A percentile compares a stretch with the other conserved stretches of the same genome.
phyloP scores from a whole-genome alignment of 2,329 filamentous ascomycete species.

The Cercospora zeae-maydis region DNA sequence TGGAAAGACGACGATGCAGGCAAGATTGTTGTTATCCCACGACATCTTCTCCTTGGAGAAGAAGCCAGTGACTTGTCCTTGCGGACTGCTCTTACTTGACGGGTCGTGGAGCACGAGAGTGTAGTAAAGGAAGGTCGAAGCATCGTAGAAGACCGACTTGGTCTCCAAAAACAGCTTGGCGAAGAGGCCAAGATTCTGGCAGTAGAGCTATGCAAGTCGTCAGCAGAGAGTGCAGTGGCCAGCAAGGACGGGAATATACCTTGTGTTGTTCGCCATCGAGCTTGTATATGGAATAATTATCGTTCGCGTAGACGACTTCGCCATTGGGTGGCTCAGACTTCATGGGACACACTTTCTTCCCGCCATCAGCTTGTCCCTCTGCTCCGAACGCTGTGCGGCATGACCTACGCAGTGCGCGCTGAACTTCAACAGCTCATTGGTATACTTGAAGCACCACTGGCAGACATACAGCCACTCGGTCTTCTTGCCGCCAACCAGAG shows the following conservation, averaged over 20 bases:
- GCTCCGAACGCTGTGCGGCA: neutral
- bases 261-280: constrained; percentile 85
- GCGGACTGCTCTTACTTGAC: constrained; percentile 13
- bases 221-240: neutral
- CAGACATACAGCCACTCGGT: constrained; percentile 72
- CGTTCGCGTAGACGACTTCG: constrained; percentile 70
- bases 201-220: constrained; percentile 60
- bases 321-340: constrained; percentile 57
- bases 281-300: constrained; percentile 83
- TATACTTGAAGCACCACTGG: constrained; percentile 91
- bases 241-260: constrained; percentile 22
- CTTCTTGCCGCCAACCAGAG: constrained; percentile 47
- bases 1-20: constrained; percentile 92
- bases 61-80: constrained; percentile 75
- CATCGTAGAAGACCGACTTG: constrained; percentile 97
- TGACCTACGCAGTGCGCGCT: constrained; percentile 45
- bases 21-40: constrained; percentile 97
- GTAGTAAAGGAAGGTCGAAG: constrained; percentile 91
- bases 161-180: constrained; percentile 97
- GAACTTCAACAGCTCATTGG: constrained; percentile 51
- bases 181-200: constrained; percentile 92
- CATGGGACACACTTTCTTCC: constrained; percentile 44
- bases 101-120: constrained; percentile 66
- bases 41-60: constrained; percentile 99
- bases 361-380: neutral